Base-by-base conservation (phyloP, 768 basidiomycete genomes). In the Russula abietina region DNA sequence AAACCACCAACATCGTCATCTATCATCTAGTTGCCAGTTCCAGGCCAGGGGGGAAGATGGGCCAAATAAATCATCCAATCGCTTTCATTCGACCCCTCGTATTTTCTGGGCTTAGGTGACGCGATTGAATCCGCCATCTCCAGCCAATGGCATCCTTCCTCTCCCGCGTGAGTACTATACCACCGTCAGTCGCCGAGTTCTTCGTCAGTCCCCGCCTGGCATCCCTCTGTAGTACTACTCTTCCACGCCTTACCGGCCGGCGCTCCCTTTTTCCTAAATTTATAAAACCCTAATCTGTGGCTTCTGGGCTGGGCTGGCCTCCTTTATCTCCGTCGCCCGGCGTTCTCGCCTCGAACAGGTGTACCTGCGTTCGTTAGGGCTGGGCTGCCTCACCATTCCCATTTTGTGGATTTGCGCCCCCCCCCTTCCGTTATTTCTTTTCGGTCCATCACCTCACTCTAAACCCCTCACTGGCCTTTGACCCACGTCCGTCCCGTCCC, bases 321-420 rank as follows among this genome's bases (percentile, higher is more conserved):
- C 59, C 57, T 55, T 62, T 64, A 64, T 64, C 62, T 64, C 62
- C 62, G 62, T 64, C 52, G 28, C 48, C 33, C 48, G 62, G 48
- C 62, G 53, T 55, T 55, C 26, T 54, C 62, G n/a, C 26, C 32
- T 17, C 17, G 57, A 54, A 54, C 39, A 54, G 51, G 24, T 33
- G 24, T 33, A n/a, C 43, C 41, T 59, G 57, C 53, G 30, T 32
- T 33, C 26, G 24, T n/a, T 33, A 56, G 48, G 62, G 58, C 54
- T 60, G 58, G 62, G 58, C 52, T 64, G 32, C 48, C 49, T 24
- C 54, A 60, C 62, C 48, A 50, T 60, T 59, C 53, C 53, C 19
- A 48, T n/a, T 55, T 50, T 36, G 62, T 60, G 14, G 30, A 38
- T 50, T 55, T 52, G 55, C 53, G 28, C 50, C 32, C 49, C 41